Base-by-base conservation (phyloP, 179 eudicot genomes). In the Amaranthus tricolor region DNA sequence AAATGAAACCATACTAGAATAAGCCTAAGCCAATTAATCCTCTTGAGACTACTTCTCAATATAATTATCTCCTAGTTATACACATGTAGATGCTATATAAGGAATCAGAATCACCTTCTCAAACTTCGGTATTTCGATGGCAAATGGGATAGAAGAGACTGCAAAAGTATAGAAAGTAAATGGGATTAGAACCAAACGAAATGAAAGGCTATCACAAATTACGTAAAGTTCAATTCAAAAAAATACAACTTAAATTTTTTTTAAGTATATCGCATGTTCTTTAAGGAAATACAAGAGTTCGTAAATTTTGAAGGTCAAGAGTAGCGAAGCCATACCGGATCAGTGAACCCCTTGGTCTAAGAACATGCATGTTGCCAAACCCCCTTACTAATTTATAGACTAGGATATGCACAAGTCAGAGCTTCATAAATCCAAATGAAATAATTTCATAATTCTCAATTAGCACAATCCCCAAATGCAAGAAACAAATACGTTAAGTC, bases 131-230 rank as follows among this genome's bases (percentile, higher is more conserved):
- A 92, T 76, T 95, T 95, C 49, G 79, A 80, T 48, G 93, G 97
- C 70, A 95, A 87, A 67, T 95, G 97, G 53, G 91, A 84, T 47
- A 95, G 85, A 70, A 95, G 80, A 73, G 86, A 89, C 99, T 91
- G 97, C 82, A 77, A 73, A 83, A 74, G 19, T 73, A 58, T 48
- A 63, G 5, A 73, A 74, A 67, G 5, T 53, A 50, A 21, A 62
- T 73, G 9, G 73, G 80, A 21, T 73, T 56, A 54, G 15, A 45
- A 12, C 24, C 9, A 72, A 20, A 55, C 43, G 68, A 53, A 43
- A 4, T 61, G 9, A 16, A 17, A 31, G 54, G 44, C 62, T 75
- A 59, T 16, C 4, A 40, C 9, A n/a, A 66, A 47, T 1, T 62
- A 62, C n/a, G 47, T 16, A 65, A 6, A 65, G 14, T 11, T 47